Conservation (phyloP, 352 stramenopile genomes). For the Peronospora farinosa region DNA sequence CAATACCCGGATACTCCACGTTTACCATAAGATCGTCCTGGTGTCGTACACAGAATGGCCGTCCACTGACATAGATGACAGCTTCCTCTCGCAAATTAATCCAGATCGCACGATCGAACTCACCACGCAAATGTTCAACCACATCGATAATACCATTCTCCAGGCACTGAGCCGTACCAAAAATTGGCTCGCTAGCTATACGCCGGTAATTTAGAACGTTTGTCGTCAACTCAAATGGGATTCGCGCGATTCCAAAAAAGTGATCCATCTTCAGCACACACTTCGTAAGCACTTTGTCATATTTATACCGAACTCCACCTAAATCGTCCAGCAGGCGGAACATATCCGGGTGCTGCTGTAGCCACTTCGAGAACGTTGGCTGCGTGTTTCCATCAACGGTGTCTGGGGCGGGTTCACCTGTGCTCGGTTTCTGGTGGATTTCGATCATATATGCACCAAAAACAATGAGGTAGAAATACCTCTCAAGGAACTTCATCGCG, state of each 20-base stretch:
- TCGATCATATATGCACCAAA: slow-evolving; percentile 80
- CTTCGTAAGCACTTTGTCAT: slow-evolving; percentile 70
- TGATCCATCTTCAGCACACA: slow-evolving; percentile 88
- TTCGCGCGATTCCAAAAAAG: slow-evolving; percentile 73
- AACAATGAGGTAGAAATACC: slow-evolving; percentile 86
- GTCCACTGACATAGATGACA: slow-evolving; percentile 85
- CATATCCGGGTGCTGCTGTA: slow-evolving; percentile 61
- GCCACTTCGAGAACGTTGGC: slow-evolving; percentile 76
- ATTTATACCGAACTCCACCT: slow-evolving; percentile 74
- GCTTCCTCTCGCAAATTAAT: slow-evolving; percentile 89
- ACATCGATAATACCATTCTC: slow-evolving; percentile 71
- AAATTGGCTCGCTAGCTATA: slow-evolving; percentile 75
- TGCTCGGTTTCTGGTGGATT: slow-evolving; percentile 12
- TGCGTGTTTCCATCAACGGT: slow-evolving; percentile 19
- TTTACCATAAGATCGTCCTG: slow-evolving; percentile 79
- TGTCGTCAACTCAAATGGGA: slow-evolving; percentile 54
- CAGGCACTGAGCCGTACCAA: slow-evolving; percentile 74
- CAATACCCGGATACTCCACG: slow-evolving; percentile 84
- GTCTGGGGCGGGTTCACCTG: slow-evolving; percentile 11
- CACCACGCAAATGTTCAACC: slow-evolving; percentile 40
- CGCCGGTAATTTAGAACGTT: slow-evolving; percentile 85
- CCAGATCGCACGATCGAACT: slow-evolving; percentile 78
- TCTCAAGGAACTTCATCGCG: slow-evolving; percentile 79
- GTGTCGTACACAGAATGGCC: slow-evolving; percentile 83
- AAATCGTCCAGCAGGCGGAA: slow-evolving; percentile 75